Percentiles rank a stretch among this genome's conserved stretches.
phyloP scores from a whole-genome alignment of 257 asterid species.

The Paraleonurus japonicus region DNA sequence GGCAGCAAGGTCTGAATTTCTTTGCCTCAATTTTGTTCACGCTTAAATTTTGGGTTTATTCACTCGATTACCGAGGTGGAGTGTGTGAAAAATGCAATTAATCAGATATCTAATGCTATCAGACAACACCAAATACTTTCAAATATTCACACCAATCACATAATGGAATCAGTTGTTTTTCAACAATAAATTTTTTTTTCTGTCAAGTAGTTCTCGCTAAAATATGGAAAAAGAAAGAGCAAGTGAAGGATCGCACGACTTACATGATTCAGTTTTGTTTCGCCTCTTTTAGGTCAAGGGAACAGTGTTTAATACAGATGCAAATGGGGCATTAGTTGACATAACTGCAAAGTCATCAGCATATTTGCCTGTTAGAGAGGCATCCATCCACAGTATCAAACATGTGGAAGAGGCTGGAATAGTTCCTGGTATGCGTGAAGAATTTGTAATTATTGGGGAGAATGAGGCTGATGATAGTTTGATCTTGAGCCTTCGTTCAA shows the following conservation, averaged over 20 bases:
- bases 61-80: not conserved
- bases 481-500: constrained; percentile 75
- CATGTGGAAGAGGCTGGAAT: constrained; percentile 88
- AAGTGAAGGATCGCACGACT: not conserved
- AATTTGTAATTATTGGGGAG: constrained; percentile 73
- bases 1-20: constrained; percentile 63
- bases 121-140: not conserved
- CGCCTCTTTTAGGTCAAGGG: constrained; percentile 66
- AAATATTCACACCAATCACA: not conserved
- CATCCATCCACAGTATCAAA: constrained; percentile 66
- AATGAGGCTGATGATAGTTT: constrained; percentile 84
- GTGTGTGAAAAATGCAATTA: not conserved
- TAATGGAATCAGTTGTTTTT: not conserved
- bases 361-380: constrained; percentile 80
- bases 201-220: not conserved
- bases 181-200: not conserved
- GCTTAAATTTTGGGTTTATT: not conserved
- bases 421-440: constrained; percentile 77
- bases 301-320: constrained; percentile 63
- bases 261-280: not conserved
- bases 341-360: constrained; percentile 92
- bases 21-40: too few species aligned
- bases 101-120: not conserved
- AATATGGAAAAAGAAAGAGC: not conserved
- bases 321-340: constrained; percentile 91